phyloP scores from a whole-genome alignment of 176 grass and related monocot species.

The Avena sativa region DNA sequence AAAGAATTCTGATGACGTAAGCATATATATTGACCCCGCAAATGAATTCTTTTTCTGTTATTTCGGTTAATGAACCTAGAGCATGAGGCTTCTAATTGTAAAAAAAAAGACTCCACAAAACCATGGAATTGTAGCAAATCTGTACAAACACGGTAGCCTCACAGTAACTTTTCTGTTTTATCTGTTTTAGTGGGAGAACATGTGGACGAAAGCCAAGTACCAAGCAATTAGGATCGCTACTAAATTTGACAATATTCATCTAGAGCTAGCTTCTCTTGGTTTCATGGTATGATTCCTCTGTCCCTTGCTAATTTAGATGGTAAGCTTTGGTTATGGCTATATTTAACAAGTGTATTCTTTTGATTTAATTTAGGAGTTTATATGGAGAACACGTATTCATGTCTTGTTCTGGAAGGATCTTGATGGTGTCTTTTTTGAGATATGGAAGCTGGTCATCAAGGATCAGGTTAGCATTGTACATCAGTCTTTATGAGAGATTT shows the following conservation, averaged over 20 bases:
- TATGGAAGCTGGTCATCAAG: constrained; percentile 22
- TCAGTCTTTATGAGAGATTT: too few species aligned
- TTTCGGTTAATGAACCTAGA: too few species aligned
- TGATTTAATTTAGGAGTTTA: constrained; percentile 12
- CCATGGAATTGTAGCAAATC: not conserved
- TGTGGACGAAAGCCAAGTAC: not conserved
- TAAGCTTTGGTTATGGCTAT: not conserved
- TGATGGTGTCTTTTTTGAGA: constrained; percentile 25
- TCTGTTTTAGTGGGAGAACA: not conserved
- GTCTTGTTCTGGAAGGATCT: not conserved
- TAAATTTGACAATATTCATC: not conserved
- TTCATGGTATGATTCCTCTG: not conserved
- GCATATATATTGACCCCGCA: not conserved
- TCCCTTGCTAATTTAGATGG: not conserved
- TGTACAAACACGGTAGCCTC: not conserved
- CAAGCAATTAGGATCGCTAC: constrained; percentile 26
- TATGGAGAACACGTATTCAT: not conserved
- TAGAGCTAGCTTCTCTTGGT: not conserved
- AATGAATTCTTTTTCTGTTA: not conserved
- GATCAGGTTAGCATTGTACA: constrained; percentile 6
- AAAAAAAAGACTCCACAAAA: not conserved
- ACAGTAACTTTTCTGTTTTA: not conserved
- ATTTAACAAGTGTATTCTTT: not conserved
- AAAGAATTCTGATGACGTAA: not conserved
- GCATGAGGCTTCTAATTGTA: not conserved